These are phyloP conservation scores for Fulvia fulva DNA, from an alignment of 2,329 filamentous ascomycete species.

Conservation along the genomic window DNA sequence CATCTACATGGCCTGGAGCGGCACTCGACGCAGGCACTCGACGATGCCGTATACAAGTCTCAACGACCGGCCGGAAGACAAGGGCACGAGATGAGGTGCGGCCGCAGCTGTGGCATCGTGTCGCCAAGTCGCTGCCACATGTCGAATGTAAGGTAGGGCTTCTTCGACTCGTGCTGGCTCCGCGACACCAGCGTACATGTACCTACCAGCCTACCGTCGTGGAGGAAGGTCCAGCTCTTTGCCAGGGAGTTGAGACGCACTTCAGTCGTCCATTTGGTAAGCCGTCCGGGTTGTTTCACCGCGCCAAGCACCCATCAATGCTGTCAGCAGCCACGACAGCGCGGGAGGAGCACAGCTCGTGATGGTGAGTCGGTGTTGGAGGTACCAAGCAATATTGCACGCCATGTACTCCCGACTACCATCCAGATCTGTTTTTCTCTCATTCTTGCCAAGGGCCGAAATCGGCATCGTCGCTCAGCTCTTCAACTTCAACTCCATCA, in stretches of 20 bases:
- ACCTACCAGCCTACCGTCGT: background rate
- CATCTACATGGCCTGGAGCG: too few relatives aligned
- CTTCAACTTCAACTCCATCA: background rate
- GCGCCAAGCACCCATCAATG: background rate
- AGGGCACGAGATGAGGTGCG: too few relatives aligned
- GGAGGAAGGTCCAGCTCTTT: background rate
- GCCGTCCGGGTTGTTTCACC: background rate
- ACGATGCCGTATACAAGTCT: too few relatives aligned
- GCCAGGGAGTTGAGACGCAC: background rate
- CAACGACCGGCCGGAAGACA: too few relatives aligned
- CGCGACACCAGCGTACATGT: background rate
- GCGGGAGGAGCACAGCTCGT: background rate
- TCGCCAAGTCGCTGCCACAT: too few relatives aligned
- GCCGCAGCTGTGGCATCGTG: too few relatives aligned
- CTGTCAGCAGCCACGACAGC: background rate
- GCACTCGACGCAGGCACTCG: too few relatives aligned
- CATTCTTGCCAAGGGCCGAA: background rate
- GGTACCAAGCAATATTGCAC: background rate
- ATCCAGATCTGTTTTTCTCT: background rate
- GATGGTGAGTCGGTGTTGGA: background rate
- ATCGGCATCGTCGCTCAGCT: background rate
- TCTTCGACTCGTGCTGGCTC: background rate
- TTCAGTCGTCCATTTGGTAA: background rate
- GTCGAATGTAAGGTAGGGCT: background rate
- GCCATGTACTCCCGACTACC: background rate